Evolutionary conservation across 768 basidiomycete genomes (phyloP), one percentile per base, ranked within the genome.

Genomic region (Leccinellum rugosiceps): DNA sequence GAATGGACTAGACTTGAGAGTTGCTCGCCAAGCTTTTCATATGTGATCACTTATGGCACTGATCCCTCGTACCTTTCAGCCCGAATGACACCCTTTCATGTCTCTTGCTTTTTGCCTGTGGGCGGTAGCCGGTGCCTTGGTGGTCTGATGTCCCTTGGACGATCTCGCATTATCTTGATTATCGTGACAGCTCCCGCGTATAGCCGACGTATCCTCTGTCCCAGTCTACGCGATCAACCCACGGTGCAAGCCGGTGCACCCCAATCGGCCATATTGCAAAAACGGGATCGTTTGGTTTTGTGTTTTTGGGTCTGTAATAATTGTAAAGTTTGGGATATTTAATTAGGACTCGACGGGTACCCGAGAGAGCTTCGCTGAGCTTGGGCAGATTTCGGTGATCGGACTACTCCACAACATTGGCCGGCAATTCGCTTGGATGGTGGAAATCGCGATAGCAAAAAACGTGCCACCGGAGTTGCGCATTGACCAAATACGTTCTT

Each of bases 281-380:
- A 21, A 7, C 46, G 26, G n/a, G 56, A 53, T 43, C 54, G 58
- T 57, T 53, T 55, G 58, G 50, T 17, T 48, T 41, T 50, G 53
- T 35, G 52, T 47, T 43, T 57, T 60, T 54, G 52, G 44, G 45
- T 50, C 19, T 21, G 43, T 46, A 30, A 59, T 62, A 43, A 52
- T 52, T 57, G 58, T 44, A 50, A 64, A 50, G 68, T 68, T 68
- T 41, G n/a, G 45, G 58, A 25, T 58, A 61, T 34, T 65, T 64
- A 73, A 68, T 67, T 58, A 44, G 50, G 41, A 43, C n/a, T 15
- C 23, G n/a, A 44, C 55, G 25, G 13, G 2, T 53, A 58, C 48
- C 56, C 58, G 60, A 60, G 45, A 60, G 21, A 63, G 50, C 58
- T 70, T 71, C 65, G 67, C 68, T 71, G 69, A 69, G 65, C 69